Evolutionary conservation across 2,329 filamentous ascomycete species (phyloP).

Genomic region (Penicillium sp.): DNA sequence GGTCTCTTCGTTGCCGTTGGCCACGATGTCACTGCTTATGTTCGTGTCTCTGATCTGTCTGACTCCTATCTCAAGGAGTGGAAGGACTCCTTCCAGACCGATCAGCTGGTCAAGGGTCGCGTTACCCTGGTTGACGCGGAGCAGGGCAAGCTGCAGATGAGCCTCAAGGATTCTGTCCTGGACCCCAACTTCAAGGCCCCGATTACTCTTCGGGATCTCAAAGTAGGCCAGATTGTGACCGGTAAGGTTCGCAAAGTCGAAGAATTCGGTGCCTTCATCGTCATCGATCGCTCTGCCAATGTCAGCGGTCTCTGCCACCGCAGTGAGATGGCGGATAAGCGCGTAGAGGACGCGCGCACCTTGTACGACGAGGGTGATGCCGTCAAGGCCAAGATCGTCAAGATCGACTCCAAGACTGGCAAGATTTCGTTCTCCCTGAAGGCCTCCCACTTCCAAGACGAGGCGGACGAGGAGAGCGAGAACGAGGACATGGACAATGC

Average conservation of each 20-base stretch:
- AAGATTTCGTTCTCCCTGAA: conserved; percentile 90
- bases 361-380: conserved; percentile 86
- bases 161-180: conserved; percentile 80
- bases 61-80: conserved; percentile 93
- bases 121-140: conserved; percentile 71
- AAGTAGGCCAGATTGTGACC: conserved; percentile 78
- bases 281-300: conserved; percentile 82
- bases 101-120: conserved; percentile 88
- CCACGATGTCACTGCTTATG: conserved; percentile 77
- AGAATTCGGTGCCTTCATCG: conserved; percentile 92
- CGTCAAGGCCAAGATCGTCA: conserved; percentile 90
- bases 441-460: conserved; percentile 80
- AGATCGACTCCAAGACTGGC: conserved; percentile 72
- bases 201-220: conserved; percentile 74
- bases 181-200: conserved; percentile 77
- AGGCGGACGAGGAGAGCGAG: conserved; percentile 53
- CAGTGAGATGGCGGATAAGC: conserved; percentile 85
- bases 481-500: conserved; percentile 48
- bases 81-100: conserved; percentile 84
- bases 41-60: conserved; percentile 85
- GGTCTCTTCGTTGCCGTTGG: conserved; percentile 86
- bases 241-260: conserved; percentile 93
- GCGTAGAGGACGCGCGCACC: conserved; percentile 81
- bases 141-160: conserved; percentile 77
- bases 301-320: conserved; percentile 92